Evolutionary conservation across 495 filamentous ascomycete species (phyloP).

Genomic region (Geopyxis carbonaria): DNA sequence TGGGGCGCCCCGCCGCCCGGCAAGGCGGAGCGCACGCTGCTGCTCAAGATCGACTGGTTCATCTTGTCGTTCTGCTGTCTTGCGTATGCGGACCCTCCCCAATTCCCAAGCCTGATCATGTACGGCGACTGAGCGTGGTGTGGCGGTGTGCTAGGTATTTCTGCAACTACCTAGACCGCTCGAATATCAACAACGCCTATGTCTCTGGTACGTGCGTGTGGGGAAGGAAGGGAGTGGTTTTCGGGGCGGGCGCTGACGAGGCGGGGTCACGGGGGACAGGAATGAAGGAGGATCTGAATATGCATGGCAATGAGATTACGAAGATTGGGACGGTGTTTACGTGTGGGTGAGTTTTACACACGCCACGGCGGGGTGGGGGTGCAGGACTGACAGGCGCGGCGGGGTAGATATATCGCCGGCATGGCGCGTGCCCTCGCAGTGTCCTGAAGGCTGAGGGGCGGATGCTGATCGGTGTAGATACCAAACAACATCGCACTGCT

Average conservation of each 20-base stretch:
- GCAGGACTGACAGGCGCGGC: neutral
- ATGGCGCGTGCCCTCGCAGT: neutral
- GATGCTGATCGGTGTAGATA: neutral
- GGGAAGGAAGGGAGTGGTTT: neutral
- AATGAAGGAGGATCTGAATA: constrained; percentile 30
- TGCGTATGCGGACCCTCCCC: constrained; percentile 22
- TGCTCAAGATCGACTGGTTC: constrained; percentile 27
- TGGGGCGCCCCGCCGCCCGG: constrained; percentile 1
- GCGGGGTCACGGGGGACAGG: too few relatives aligned
- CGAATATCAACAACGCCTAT: constrained; percentile 30
- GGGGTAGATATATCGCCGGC: constrained; percentile 2
- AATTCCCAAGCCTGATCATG: too few relatives aligned
- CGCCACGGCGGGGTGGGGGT: neutral
- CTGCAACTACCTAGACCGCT: constrained; percentile 30
- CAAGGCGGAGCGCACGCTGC: constrained; percentile 12
- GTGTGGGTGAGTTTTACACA: constrained; percentile 1
- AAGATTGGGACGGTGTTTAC: constrained; percentile 3
- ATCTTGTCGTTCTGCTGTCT: constrained; percentile 28
- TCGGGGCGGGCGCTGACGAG: neutral
- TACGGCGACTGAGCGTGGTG: neutral
- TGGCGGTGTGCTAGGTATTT: constrained; percentile 25
- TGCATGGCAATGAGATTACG: constrained; percentile 27
- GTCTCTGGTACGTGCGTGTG: constrained; percentile 22
- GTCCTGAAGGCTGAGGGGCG: neutral
- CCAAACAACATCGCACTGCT: constrained; percentile 3